Evolutionary conservation across 2,329 filamentous ascomycete species (phyloP), one percentile per base, ranked within the genome.

Genomic region (Claviceps capensis): DNA sequence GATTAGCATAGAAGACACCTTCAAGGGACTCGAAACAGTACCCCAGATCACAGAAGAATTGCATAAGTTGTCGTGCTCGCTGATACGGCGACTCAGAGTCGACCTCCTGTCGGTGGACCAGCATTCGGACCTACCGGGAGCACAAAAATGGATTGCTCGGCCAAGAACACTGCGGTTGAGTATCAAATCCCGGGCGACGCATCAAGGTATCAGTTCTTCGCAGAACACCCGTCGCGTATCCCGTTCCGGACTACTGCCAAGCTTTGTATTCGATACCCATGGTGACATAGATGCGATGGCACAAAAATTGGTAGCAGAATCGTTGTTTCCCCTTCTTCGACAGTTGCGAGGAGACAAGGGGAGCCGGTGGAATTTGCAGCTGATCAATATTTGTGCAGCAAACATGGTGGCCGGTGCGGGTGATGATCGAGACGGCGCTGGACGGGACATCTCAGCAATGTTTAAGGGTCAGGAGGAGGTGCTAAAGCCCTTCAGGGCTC

Each of bases 1-100:
- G 66, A 94, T 97, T 63, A 93, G 88, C 65, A 93, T 97, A 56
- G 91, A 97, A 63, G 90, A 97, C 67, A 93, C 88, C 16, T 97
- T 95, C 64, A 76, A 79, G 23, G 80, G 82, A 16, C 71, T 95
- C 1, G 78, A 85, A 58, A 81, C 75, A 0, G 63, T 84, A 49
- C 66, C 78, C 1, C 76, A 82, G 53, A 80, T 94, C 34, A 69
- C 72, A 43, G 79, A 78, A 56, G 84, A 94, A 66, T 71, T 96
- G 42, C 67, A 71, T n/a, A 75, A 78, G 54, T 70, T 96, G 2
- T 75, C 85, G 0, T 72, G 71, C 13, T 88, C 85, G 57, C 72
- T 97, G 9, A 66, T 96, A 13, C 78, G 79, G 36, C 78, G 90
- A 36, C 90, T 96, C 85, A 81, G 84, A 44, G 69, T 77, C 1